Evolutionary conservation across 2,329 filamentous ascomycete genomes (phyloP), one percentile per base, ranked within the genome.

Genomic region (Fusarium guadeloupense): DNA sequence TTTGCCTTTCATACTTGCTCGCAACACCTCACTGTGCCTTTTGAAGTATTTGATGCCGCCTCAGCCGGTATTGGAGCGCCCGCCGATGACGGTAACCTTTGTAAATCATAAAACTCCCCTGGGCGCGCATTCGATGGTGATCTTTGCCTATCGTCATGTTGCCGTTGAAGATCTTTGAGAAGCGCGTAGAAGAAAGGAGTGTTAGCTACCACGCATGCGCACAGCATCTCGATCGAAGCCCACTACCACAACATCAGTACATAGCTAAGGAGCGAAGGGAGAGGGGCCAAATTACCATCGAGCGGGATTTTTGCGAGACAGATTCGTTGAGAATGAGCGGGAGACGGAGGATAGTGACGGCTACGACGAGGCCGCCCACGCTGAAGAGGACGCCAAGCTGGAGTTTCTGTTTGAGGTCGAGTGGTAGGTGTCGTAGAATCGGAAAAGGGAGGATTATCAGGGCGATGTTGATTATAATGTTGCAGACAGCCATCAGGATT

Each of bases 141-240:
- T 41, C 59, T 23, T 16, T 46, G 60, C 38, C 59, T 40, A 12
- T 63, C 59, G 14, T 70, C 64, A 39, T 73, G 70, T 16, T 64
- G 61, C 30, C 67, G 59, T 25, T 72, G 62, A 9, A 69, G 35
- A 6, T 73, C 71, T 35, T 70, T 70, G 7, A 71, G 21, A 0
- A 73, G 44, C 0, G 70, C 70, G 54, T 70, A 74, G 35, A 62
- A 74, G 41, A 73, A 73, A 2, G 71, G 62, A 0, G 71, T 69
- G 31, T 73, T 73, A 23, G 71, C 66, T 12, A 73, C 71, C 19
- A 74, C 51, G 33, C 71, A 74, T 3, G 69, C 71, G 59, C 71
- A 73, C 2, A 73, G 58, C 6, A 73, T 73, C 55, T 73, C 71
- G 34, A 74, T 66, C 4, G 71, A 70, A 23, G 71, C 71, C 71